Percentiles rank a stretch among this genome's conserved stretches.
Evolutionary conservation across 257 asterid species (phyloP).

Genomic region (Haberlea rhodopensis): DNA sequence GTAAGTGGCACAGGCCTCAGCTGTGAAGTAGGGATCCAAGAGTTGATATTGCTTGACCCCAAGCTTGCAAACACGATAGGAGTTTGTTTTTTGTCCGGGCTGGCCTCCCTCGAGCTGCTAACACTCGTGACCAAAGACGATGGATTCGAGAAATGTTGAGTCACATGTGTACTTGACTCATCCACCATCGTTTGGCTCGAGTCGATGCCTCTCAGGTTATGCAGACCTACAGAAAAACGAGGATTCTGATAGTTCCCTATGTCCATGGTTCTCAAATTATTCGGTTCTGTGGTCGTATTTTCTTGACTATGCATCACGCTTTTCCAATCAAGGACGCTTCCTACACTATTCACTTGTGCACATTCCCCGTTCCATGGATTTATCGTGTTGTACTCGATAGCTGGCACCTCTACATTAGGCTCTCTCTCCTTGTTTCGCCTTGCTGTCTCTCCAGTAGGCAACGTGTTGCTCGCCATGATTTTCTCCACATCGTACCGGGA

Average conservation of each 20-base stretch:
- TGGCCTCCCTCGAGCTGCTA: slow-evolving; percentile 67
- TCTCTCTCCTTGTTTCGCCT: slow-evolving; percentile 53
- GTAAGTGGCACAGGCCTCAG: slow-evolving; percentile 48
- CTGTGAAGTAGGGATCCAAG: slow-evolving; percentile 48
- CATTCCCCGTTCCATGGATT: slow-evolving; percentile 1
- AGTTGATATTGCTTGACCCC: slow-evolving; percentile 22
- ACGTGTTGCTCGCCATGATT: slow-evolving; percentile 50
- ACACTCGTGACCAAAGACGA: slow-evolving; percentile 72
- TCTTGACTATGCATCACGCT: slow-evolving; percentile 35
- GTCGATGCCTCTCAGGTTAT: slow-evolving; percentile 42
- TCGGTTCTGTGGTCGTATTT: slow-evolving; percentile 26
- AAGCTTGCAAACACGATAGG: slow-evolving; percentile 13
- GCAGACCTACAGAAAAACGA: slow-evolving; percentile 36
- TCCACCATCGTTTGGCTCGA: slow-evolving; percentile 28
- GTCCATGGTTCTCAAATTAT: slow-evolving; percentile 19
- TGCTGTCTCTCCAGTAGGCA: slow-evolving; percentile 58
- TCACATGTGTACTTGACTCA: slow-evolving; percentile 22
- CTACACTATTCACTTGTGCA: slow-evolving; percentile 10
- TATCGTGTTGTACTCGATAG: slow-evolving; percentile 4
- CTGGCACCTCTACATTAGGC: slow-evolving; percentile 19
- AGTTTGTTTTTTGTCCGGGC: slow-evolving; percentile 57
- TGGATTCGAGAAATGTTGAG: slow-evolving; percentile 48
- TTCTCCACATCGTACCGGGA: slow-evolving; percentile 58
- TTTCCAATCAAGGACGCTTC: slow-evolving; percentile 37
- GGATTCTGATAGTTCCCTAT: slow-evolving; percentile 28